Base-by-base conservation (phyloP, 805 yeast species). In the Yamadazyma phyllophila region DNA sequence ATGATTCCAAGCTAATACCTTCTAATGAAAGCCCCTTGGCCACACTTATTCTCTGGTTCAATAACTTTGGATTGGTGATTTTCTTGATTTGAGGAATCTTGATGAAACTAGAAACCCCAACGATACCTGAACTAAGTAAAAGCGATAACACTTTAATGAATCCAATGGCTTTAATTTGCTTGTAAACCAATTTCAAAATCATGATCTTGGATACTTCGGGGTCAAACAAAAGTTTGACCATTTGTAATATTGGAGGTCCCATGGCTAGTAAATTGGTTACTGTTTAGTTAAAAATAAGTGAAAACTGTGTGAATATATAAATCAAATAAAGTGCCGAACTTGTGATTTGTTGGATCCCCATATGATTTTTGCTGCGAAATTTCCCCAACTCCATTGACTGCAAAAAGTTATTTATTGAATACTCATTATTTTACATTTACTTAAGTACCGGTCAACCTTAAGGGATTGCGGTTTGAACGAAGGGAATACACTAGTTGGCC, bases 1-100 rank as follows among this genome's bases (percentile, higher is more conserved):
- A 50, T 0, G 66, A 59, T 50, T 71, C 77, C 51, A 71, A 58
- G 16, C 63, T 53, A 31, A 68, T 60, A 3, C 72, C 62, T 31
- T 63, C 63, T 36, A 61, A 54, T 14, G 73, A 65, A 39, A 71
- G 58, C 0, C 76, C 77, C 30, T 57, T 54, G 36, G 68, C 71
- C 36, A 70, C 72, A 2, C 48, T 33, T 15, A 63, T 55, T 24
- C 67, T 54, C 11, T 52, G 58, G 13, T 55, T 50, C 29, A 64
- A 51, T 11, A 55, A 44, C 34, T 50, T 43, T 4, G 70, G 73
- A 16, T 49, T 51, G 33, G 62, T 40, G 39, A 71, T 63, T 53
- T 70, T 70, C 35, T 46, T 47, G 43, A 71, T 70, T 46, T 71
- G 77, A 3, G 77, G 77, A 20, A 70, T 51, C 55, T 66, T 65